These are phyloP conservation scores for Plasmodium coatneyi DNA, from an alignment of 169 alveolate genomes.

Conservation along the genomic window DNA sequence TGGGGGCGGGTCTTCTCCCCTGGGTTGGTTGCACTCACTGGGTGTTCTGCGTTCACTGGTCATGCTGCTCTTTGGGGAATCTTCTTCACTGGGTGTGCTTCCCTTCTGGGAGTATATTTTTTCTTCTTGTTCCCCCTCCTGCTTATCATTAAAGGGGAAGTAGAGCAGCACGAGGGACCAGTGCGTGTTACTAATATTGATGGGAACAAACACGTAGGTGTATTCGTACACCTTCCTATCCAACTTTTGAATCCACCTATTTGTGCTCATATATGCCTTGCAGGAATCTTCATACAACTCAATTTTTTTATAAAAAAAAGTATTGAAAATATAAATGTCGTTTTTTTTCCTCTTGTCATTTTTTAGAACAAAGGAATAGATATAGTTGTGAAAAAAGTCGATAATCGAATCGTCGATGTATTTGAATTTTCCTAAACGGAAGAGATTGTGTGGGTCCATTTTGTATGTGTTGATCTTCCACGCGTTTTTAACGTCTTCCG, in stretches of 20 bases:
- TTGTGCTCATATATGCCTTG: constrained; percentile 77
- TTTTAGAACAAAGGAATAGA: constrained; percentile 44
- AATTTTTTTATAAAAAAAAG: constrained; percentile 76
- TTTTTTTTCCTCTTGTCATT: constrained; percentile 28
- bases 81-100: not conserved
- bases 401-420: constrained; percentile 79
- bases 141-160: constrained; percentile 55
- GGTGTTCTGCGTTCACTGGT: not conserved
- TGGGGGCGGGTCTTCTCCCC: not conserved
- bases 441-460: constrained; percentile 59
- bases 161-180: constrained; percentile 79
- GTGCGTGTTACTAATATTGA: constrained; percentile 75
- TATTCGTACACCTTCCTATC: constrained; percentile 73
- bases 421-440: constrained; percentile 59
- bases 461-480: constrained; percentile 75
- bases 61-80: not conserved
- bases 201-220: constrained; percentile 76
- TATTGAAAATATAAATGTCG: constrained; percentile 74
- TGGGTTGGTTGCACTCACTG: not conserved
- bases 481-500: constrained; percentile 47
- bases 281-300: constrained; percentile 75
- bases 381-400: constrained; percentile 77
- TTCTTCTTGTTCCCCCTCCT: not conserved
- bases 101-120: not conserved
- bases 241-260: constrained; percentile 79